Evolutionary conservation across 2,329 filamentous ascomycete species (phyloP), one percentile per base, ranked within the genome.

Genomic region (Plectosphaerella cucumerina): DNA sequence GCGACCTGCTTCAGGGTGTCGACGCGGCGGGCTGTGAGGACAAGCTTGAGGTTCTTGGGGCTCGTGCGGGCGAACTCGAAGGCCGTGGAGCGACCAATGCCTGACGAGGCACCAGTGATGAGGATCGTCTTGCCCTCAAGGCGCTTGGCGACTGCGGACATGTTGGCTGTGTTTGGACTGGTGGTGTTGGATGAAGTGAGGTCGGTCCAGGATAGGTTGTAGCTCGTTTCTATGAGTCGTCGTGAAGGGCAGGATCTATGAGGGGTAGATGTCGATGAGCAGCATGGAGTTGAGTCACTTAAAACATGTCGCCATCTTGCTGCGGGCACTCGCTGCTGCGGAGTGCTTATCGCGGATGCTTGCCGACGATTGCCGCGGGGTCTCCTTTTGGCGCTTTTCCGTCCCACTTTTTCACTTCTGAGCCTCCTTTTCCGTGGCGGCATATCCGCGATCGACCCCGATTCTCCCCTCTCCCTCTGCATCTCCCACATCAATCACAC

Each of bases 41-140:
- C 85, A 47, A 99, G 78, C 66, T 89, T 90, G 58, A 97, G 77
- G 66, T 87, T 81, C 50, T 85, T 80, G 6, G 90, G 90, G 20
- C 87, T 81, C 2, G 92, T 93, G 51, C 90, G 84, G 22, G 94
- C 94, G 65, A 97, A 99, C 70, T 97, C 94, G 58, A 94, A 75
- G n/a, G 93, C 94, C n/a, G 82, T 87, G 60, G 81, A 83, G 50
- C 80, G 82, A 21, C 94, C 94, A 69, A 99, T 97, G 55, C 94
- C 94, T n/a, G 90, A 95, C 4, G 88, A 94, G 31, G 94, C 94
- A 51, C 94, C 94, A 5, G 94, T 99, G 56, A 99, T 82, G 51
- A 97, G 71, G 53, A 97, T 77, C 5, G 91, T 97, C 75, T 97
- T 97, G 80, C 91, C 91, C 62, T 87, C 81, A 54, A 99, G 89